A percentile compares a stretch with the other conserved stretches of the same genome.
phyloP scores from a whole-genome alignment of 2,329 filamentous ascomycete species.

The Fusarium sp. region DNA sequence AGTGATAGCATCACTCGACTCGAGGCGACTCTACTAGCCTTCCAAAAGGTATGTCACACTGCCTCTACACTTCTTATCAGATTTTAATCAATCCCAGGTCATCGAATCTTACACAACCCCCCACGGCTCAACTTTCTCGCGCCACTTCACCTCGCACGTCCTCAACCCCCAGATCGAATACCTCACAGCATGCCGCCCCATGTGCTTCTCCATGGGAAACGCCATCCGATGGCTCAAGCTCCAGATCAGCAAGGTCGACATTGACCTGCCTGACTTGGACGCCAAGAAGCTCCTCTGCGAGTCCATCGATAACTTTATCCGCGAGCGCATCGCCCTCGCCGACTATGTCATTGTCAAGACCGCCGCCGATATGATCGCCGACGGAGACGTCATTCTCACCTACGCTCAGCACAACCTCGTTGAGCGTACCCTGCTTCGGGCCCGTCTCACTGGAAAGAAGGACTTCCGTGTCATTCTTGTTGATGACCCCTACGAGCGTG shows the following conservation, averaged over 20 bases:
- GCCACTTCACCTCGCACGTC: conserved; percentile 91
- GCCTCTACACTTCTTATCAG: conserved; percentile 15
- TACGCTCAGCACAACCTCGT: conserved; percentile 90
- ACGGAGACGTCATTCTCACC: conserved; percentile 86
- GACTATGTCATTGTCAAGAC: conserved; percentile 86
- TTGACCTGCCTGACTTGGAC: conserved; percentile 82
- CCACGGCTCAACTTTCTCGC: conserved; percentile 82
- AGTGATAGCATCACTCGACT: conserved; percentile 91
- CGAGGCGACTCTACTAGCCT: conserved; percentile 87
- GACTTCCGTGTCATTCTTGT: conserved; percentile 87
- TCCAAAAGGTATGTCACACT: conserved; percentile 75
- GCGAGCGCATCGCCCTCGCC: conserved; percentile 88
- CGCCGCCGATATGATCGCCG: conserved; percentile 79
- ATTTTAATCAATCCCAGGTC: conserved; percentile 65
- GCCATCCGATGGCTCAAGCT: conserved; percentile 95
- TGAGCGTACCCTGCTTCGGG: conserved; percentile 82
- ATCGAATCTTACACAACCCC: conserved; percentile 95
- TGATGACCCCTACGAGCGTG: conserved; percentile 72
- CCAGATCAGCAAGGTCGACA: conserved; percentile 89
- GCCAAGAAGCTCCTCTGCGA: conserved; percentile 84
- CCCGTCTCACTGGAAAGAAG: conserved; percentile 73
- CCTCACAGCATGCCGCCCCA: conserved; percentile 90
- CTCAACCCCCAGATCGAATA: conserved; percentile 97
- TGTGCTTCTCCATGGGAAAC: conserved; percentile 97
- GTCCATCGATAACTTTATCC: conserved; percentile 89